These are phyloP conservation scores for Cantharellus anzutake DNA, from an alignment of 768 basidiomycete species.

Conservation along the genomic window DNA sequence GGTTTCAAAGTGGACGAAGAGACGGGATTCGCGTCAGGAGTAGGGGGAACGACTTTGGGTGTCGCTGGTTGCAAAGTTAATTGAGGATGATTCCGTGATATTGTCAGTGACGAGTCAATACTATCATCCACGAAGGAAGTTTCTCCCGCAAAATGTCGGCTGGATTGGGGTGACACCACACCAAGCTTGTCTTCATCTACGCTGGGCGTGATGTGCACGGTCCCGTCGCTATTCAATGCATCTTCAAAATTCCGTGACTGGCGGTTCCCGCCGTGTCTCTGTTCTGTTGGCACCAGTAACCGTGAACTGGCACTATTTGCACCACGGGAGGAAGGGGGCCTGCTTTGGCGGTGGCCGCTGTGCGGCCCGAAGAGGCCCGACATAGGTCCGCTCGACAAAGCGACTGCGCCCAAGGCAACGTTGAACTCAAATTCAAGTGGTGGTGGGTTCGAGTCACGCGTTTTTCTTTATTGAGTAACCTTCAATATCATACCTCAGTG, in stretches of 20 bases:
- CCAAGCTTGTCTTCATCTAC: slow-evolving; percentile 9
- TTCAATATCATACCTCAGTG: background rate
- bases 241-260: slow-evolving; percentile 40
- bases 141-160: background rate
- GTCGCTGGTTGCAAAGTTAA: slow-evolving; percentile 33
- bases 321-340: background rate
- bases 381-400: background rate
- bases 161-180: background rate
- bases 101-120: background rate
- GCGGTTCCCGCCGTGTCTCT: background rate
- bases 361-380: background rate
- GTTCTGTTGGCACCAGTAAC: background rate
- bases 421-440: background rate
- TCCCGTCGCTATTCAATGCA: slow-evolving; percentile 45
- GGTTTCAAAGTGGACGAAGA: background rate
- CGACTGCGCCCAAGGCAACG: background rate
- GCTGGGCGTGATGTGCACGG: slow-evolving; percentile 35
- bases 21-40: slow-evolving; percentile 23
- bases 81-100: slow-evolving; percentile 20
- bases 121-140: background rate
- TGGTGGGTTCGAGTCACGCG: background rate
- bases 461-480: background rate
- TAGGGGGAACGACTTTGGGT: slow-evolving; percentile 46
- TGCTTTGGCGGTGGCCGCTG: background rate
- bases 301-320: background rate